Evolutionary conservation across 2,329 filamentous ascomycete species (phyloP), one percentile per base, ranked within the genome.

Genomic region (Fonsecaea pedrosoi): DNA sequence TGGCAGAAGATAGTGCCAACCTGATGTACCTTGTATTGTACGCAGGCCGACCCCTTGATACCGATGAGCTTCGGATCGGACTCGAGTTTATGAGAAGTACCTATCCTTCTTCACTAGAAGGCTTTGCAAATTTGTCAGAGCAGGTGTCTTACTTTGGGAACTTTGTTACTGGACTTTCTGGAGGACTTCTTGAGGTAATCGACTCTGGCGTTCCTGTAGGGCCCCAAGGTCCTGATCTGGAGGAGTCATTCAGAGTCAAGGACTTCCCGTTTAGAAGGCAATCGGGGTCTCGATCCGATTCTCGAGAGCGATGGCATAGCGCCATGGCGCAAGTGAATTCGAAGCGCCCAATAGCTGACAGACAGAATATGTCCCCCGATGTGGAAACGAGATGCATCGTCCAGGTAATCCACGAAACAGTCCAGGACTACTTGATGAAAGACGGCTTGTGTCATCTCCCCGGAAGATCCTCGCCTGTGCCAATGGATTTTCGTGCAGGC

Each of bases 71-170:
- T 42, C 38, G 38, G 15, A 42, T 42, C 5, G 38, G 38, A 13
- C n/a, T 42, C 12, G 38, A 42, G 12, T 42, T 42, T 15, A 42
- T 42, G 38, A 42, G 38, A n/a, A 42, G 38, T 42, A 42, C 13
- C 38, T 42, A 15, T n/a, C 38, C 38, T 42, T 42, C 38, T 15
- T 42, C 38, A 15, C 15, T 42, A 13, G 38, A 15, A 42, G 12
- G 15, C 12, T n/a, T 42, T 42, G 38, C 3, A 67, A 70, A 10
- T 66, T 15, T 50, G 18, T 15, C 35, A 25, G 35, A 42, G 37
- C n/a, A 42, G 42, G 57, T 42, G 18, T 32, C n/a, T 5, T 30
- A 60, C 32, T 60, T 60, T 34, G 1, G 10, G 13, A 40, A 30
- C 30, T 60, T 32, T 15, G 30, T 60, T 9, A 60, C 57, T 40